phyloP scores from a whole-genome alignment of 192 early-diverging fungal species.

The Rhizophagus sp. region DNA sequence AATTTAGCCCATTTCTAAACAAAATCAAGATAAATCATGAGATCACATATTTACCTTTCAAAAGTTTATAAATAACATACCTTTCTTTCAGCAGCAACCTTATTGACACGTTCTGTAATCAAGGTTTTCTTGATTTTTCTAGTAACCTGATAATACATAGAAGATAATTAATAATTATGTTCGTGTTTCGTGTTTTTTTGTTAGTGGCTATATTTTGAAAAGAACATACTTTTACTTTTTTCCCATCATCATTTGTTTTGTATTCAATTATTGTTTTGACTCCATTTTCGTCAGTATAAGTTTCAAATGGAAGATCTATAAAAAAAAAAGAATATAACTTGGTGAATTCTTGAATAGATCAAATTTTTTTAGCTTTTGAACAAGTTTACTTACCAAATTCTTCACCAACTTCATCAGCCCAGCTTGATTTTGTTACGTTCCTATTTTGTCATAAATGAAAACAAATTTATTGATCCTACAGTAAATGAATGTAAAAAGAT shows the following conservation, averaged over 20 bases:
- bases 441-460: conserved; percentile 17
- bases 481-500: background rate
- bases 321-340: background rate
- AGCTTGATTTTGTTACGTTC: conserved; percentile 53
- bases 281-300: conserved; percentile 72
- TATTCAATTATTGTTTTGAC: conserved; percentile 83
- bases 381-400: conserved; percentile 43
- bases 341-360: background rate
- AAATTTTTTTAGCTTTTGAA: too few species aligned
- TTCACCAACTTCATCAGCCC: conserved; percentile 79
- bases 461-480: background rate
- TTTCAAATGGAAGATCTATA: conserved; percentile 37
- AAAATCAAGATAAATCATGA: background rate
- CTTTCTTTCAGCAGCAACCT: conserved; percentile 88
- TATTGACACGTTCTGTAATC: conserved; percentile 81
- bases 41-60: background rate
- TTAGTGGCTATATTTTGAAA: background rate
- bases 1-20: conserved; percentile 85
- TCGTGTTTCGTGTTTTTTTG: too few species aligned
- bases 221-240: conserved; percentile 77
- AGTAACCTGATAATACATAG: conserved; percentile 56
- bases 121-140: conserved; percentile 79
- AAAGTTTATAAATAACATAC: conserved; percentile 29
- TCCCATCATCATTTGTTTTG: conserved; percentile 86
- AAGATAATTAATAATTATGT: background rate